Evolutionary conservation across 2,329 filamentous ascomycete genomes (phyloP), one percentile per base, ranked within the genome.

Genomic region (Sarocladium strictum): DNA sequence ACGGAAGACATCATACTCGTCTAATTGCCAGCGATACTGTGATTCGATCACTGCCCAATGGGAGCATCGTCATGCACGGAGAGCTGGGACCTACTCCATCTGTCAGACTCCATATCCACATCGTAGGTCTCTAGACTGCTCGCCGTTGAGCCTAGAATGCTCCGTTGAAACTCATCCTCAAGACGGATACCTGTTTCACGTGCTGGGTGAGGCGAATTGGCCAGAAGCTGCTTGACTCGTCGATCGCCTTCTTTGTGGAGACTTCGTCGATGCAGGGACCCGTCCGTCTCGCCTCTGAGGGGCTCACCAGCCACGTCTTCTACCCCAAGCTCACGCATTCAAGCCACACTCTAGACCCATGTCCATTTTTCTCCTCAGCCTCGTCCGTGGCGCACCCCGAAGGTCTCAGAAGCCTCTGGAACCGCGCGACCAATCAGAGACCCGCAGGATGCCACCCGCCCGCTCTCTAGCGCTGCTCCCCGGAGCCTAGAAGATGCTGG

Each of bases 321-420:
- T 35, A 12, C 27, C 23, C 27, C 29, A 15, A n/a, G 27, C 27
- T 24, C 32, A 52, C 21, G 27, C 27, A 37, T 29, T 17, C 26
- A 6, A 10, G 6, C 26, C 43, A 29, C 43, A 6, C 6, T 24
- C 17, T 23, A 15, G 4, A 5, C 40, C 3, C 40, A 27, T 29
- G 6, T 47, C 12, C 4, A n/a, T 29, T 50, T 37, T 37, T 37
- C 14, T 37, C 29, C 35, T 53, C 50, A 53, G 50, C 50, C 50
- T 53, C 50, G 32, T 27, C 50, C 27, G 50, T 40, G 50, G 33
- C 50, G 33, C 47, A 10, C 50, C 41, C 50, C 26, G 40, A 37
- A 32, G 17, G 19, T 41, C 53, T 53, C 63, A 60, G 63, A 66
- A 65, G 59, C 57, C 60, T 65, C 64, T 59, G 63, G 59, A 54